Conservation (phyloP, 192 early-diverging fungal species). For the Funneliformis mosseae region DNA sequence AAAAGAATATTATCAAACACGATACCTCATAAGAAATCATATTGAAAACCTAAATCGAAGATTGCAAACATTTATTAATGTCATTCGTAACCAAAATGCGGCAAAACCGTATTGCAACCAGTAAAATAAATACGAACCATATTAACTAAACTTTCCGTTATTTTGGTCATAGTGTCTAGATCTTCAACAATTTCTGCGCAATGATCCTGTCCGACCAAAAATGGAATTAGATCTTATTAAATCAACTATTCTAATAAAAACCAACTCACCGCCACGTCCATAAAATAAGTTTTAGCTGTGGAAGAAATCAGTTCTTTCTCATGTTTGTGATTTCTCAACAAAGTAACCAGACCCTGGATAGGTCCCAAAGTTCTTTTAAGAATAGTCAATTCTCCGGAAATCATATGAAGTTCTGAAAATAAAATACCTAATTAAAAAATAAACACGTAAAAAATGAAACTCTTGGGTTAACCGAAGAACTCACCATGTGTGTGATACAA, state of each 20-base stretch:
- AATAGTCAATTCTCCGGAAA: slow-evolving; percentile 47
- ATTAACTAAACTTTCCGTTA: slow-evolving; percentile 50
- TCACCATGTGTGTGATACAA: slow-evolving; percentile 43
- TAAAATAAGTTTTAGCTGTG: slow-evolving; percentile 49
- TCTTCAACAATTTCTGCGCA: slow-evolving; percentile 54
- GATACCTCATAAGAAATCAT: slow-evolving; percentile 45
- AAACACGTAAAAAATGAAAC: background rate
- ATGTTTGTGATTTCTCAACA: slow-evolving; percentile 37
- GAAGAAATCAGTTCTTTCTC: slow-evolving; percentile 38
- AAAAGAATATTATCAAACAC: background rate
- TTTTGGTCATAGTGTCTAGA: slow-evolving; percentile 46
- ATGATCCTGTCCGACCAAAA: slow-evolving; percentile 40
- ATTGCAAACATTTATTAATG: background rate
- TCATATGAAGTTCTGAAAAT: slow-evolving; percentile 43
- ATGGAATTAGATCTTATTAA: background rate
- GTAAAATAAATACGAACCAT: slow-evolving; percentile 41
- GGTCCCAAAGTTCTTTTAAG: slow-evolving; percentile 51
- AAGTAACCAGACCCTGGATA: slow-evolving; percentile 46
- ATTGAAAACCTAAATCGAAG: slow-evolving; percentile 46
- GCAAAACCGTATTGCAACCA: background rate
- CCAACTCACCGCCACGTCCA: slow-evolving; percentile 41
- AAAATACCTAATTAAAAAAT: background rate
- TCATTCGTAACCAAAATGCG: background rate
- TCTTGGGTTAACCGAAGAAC: background rate
- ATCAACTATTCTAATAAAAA: background rate